Conservation (phyloP, 179 eudicot genomes). For the Beta macrorhiza region DNA sequence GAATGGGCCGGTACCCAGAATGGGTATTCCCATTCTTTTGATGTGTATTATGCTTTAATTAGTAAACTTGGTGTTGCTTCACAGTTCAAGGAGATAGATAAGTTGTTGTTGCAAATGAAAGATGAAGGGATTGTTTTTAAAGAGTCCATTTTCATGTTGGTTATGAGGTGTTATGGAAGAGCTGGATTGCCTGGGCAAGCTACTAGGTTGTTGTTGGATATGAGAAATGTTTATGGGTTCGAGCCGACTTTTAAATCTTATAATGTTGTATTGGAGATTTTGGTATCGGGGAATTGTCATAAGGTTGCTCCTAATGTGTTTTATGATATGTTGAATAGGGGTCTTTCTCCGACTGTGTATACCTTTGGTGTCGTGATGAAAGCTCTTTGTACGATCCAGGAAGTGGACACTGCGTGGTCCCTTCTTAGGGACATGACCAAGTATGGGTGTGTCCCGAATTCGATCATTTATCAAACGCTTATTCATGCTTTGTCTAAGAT, state of each 20-base stretch:
- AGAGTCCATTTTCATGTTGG: slow-evolving; percentile 68
- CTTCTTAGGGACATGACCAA: slow-evolving; percentile 91
- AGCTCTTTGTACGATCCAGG: slow-evolving; percentile 68
- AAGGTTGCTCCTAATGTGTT: slow-evolving; percentile 67
- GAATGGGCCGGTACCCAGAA: slow-evolving; percentile 67
- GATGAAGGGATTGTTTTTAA: slow-evolving; percentile 60
- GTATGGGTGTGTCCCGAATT: slow-evolving; percentile 91
- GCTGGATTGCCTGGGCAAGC: slow-evolving; percentile 92
- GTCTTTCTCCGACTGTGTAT: slow-evolving; percentile 72
- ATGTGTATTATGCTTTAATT: slow-evolving; percentile 72
- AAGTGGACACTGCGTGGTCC: slow-evolving; percentile 73
- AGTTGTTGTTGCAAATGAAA: slow-evolving; percentile 71
- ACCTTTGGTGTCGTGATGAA: slow-evolving; percentile 78
- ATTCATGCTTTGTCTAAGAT: slow-evolving; percentile 66
- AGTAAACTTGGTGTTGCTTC: slow-evolving; percentile 60
- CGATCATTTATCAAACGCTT: slow-evolving; percentile 77
- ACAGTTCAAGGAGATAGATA: slow-evolving; percentile 71
- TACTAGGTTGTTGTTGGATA: slow-evolving; percentile 83
- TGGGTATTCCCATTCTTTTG: slow-evolving; percentile 73
- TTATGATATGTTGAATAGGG: slow-evolving; percentile 81
- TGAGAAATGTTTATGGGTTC: slow-evolving; percentile 57
- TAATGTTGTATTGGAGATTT: slow-evolving; percentile 75
- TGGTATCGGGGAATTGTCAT: slow-evolving; percentile 67
- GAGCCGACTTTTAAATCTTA: slow-evolving; percentile 72
- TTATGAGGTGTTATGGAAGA: slow-evolving; percentile 74